Evolutionary conservation across 2,329 filamentous ascomycete genomes (phyloP), one percentile per base, ranked within the genome.

Genomic region (Fusarium decemcellulare): DNA sequence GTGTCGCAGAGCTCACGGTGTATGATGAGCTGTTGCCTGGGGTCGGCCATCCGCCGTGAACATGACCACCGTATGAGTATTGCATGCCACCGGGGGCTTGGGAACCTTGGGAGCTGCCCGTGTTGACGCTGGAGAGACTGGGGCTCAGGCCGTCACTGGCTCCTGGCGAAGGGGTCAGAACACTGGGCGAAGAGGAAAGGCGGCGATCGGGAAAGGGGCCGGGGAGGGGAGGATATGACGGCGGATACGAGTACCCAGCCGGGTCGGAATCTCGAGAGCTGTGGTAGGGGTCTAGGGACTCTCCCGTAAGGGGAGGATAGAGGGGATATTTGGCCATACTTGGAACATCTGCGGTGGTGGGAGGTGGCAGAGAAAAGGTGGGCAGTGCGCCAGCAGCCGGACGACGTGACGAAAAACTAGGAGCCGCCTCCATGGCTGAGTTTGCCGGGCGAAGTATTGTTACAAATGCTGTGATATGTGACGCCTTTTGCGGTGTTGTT

Each of bases 101-200:
- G n/a, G 89, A 87, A 71, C 86, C 84, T 60, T 85, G 84, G 14
- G 88, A 87, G 76, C 86, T 88, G 75, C 83, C 85, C 67, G 85
- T 90, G 71, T 90, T 88, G 57, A 90, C 83, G 69, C 88, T 87
- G 59, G 89, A 87, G 30, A 89, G 86, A 71, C 84, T 85, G 65
- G 85, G 90, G 81, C 85, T 90, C 74, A 92, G 80, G 76, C 87
- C 85, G 80, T 92, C 90, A 72, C 83, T 83, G 64, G 86, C 82
- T 79, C 86, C 86, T 84, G 81, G 71, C 72, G 73, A 76, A 71
- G 71, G 79, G 79, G 73, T 77, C 73, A 77, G 76, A 78, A 74
- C 62, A 74, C 76, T 77, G 68, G 76, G 75, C 63, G 74, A 76
- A 70, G 71, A 76, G 44, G 68, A 76, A 61, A 70, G 62, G 50